Base-by-base conservation (phyloP, 768 basidiomycete genomes). In the Kwoniella mangroviensis region DNA sequence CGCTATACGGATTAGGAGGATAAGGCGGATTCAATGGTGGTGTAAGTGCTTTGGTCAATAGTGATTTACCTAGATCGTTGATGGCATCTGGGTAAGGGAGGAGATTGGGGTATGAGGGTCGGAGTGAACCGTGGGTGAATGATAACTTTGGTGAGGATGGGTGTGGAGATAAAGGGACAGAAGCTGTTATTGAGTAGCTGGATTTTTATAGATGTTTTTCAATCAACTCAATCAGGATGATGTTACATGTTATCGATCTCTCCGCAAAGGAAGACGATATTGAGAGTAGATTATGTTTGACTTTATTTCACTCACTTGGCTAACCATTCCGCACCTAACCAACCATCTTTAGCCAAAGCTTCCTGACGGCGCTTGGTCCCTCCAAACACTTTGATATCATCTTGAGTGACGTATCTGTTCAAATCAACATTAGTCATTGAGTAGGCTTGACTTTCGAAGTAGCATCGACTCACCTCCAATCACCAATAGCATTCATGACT, bases 71-170 rank as follows among this genome's bases (percentile, higher is more conserved):
- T 43, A 98, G 78, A 4, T 86, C 85, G 80, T 98, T 99, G 74
- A 98, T 94, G 28, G 86, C 85, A 21, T 89, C 86, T 6, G 96
- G 93, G 84, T 93, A 97, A 0, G 95, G 94, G 7, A 87, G 85
- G 4, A 96, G 86, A 71, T 89, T 85, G 1, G 76, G 53, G 7
- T 86, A 85, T 74, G 93, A 96, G 1, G 88, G 86, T 7, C 92
- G 90, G 3, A 98, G 86, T 0, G 95, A 95, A 21, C 95, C 96
- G 71, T 98, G 97, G 2, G 96, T 92, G 82, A 98, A 98, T 1
- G 94, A 93, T 34, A 94, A 84, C 67, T 68, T 83, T 34, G 79
- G 86, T 71, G 79, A 83, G 75, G 59, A 65, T 22, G 75, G 75
- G 71, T 77, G 81, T 63, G 28, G 88, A 80, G 51, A 65, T 85